A percentile compares a stretch with the other conserved stretches of the same genome.
Conservation (phyloP, 768 basidiomycete genomes). For the Russula sp. region DNA sequence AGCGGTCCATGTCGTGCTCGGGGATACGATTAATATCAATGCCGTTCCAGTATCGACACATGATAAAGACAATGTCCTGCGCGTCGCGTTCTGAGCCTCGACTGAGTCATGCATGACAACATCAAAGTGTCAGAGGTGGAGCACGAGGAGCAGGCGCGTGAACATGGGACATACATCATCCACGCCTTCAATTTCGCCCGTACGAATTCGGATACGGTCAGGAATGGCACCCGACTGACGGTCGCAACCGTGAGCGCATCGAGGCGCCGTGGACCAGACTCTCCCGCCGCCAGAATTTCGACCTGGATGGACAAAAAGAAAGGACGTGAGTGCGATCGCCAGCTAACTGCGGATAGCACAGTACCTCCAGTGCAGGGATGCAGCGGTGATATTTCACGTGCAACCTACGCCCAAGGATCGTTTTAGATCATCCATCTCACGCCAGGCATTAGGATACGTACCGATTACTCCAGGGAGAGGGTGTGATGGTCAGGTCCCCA, state of each 20-base stretch:
- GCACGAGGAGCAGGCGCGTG: not conserved
- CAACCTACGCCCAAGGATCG: slow-evolving; percentile 38
- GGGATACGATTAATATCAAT: slow-evolving; percentile 83
- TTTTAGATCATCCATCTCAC: slow-evolving; percentile 6
- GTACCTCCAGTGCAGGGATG: slow-evolving; percentile 73
- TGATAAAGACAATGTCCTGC: slow-evolving; percentile 63
- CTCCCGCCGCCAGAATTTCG: slow-evolving; percentile 76
- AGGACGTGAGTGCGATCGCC: not conserved
- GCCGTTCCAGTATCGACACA: slow-evolving; percentile 71
- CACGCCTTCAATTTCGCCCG: slow-evolving; percentile 79
- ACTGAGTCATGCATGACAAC: slow-evolving; percentile 31
- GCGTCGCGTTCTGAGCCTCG: slow-evolving; percentile 67
- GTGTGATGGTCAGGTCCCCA: slow-evolving; percentile 55
- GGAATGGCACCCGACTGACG: slow-evolving; percentile 66
- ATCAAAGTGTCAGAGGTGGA: slow-evolving; percentile 10
- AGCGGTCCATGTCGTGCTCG: slow-evolving; percentile 78
- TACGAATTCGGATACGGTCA: slow-evolving; percentile 80
- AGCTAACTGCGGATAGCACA: not conserved
- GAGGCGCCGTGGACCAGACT: slow-evolving; percentile 69
- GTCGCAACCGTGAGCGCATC: slow-evolving; percentile 61
- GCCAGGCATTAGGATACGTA: slow-evolving; percentile 28
- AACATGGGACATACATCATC: slow-evolving; percentile 52
- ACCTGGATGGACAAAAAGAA: slow-evolving; percentile 39
- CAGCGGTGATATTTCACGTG: slow-evolving; percentile 68
- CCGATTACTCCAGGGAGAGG: slow-evolving; percentile 87